Conservation (phyloP, 345 rosid genomes). For the Brassica incana region DNA sequence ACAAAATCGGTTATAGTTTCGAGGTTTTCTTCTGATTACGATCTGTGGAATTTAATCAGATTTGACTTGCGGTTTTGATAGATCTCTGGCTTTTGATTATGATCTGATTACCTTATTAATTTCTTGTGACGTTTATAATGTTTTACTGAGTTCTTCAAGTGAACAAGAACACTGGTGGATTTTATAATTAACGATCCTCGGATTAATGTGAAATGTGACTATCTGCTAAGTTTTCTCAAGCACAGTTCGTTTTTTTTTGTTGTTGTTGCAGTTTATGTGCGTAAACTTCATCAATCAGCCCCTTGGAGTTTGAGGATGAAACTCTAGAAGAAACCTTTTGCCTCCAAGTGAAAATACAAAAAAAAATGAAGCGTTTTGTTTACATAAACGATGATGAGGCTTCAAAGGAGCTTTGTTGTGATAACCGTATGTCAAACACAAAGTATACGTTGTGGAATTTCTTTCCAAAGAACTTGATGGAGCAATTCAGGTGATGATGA, state of each 20-base stretch:
- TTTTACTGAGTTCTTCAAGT: conserved; percentile 1
- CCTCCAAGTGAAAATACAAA: conserved; percentile 12
- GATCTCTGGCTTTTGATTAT: conserved; percentile 17
- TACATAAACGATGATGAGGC: conserved; percentile 84
- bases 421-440: conserved; percentile 84
- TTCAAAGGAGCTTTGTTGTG: conserved; percentile 68
- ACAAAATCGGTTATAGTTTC: neutral
- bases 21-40: conserved; percentile 16
- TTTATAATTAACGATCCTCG: neutral
- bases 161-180: neutral
- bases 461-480: conserved; percentile 87
- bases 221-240: neutral
- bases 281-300: neutral
- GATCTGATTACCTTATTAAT: neutral
- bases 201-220: conserved; percentile 6
- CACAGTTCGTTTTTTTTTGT: neutral
- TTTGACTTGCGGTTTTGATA: neutral
- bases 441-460: conserved; percentile 87
- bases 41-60: neutral
- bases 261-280: too few relatives aligned
- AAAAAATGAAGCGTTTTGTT: conserved; percentile 82
- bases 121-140: conserved; percentile 19
- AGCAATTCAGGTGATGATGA: conserved; percentile 80
- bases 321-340: conserved; percentile 27
- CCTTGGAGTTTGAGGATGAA: conserved; percentile 32